phyloP scores from a whole-genome alignment of 768 basidiomycete species.

The Tylopilus plumbeoviolaceoides region DNA sequence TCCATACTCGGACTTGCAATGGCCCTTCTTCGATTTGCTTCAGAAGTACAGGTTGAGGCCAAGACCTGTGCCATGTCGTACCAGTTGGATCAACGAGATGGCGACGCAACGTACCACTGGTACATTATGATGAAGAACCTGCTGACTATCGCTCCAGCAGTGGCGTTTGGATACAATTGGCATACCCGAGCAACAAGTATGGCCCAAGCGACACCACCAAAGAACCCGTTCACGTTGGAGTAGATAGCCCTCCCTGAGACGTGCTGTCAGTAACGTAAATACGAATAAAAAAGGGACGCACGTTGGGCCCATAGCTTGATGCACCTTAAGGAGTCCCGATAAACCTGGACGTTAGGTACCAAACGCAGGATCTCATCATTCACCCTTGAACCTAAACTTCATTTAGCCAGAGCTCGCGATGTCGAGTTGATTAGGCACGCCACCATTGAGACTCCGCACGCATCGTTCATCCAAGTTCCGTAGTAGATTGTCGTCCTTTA shows the following conservation, averaged over 20 bases:
- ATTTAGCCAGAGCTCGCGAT: constrained; percentile 10
- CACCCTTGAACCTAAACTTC: constrained; percentile 75
- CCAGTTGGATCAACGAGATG: background rate
- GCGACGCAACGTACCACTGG: constrained; percentile 70
- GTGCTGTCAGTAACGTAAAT: constrained; percentile 5
- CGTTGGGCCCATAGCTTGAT: constrained; percentile 98
- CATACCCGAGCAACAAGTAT: constrained; percentile 99
- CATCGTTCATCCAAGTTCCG: constrained; percentile 93
- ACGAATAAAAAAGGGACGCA: constrained; percentile 37
- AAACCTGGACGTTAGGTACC: constrained; percentile 91
- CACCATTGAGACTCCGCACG: constrained; percentile 91
- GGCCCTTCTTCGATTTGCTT: constrained; percentile 97
- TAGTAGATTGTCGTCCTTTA: constrained; percentile 88
- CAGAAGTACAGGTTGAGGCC: constrained; percentile 97
- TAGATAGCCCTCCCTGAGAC: constrained; percentile 86
- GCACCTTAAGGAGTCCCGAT: constrained; percentile 90
- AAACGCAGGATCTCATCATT: constrained; percentile 94
- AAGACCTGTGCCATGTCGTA: constrained; percentile 58
- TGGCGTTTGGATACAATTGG: constrained; percentile 94
- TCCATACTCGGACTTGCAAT: constrained; percentile 93
- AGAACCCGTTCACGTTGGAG: constrained; percentile 96
- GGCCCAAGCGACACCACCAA: constrained; percentile 98
- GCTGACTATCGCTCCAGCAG: constrained; percentile 93
- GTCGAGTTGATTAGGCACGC: constrained; percentile 4
- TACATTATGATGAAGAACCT: constrained; percentile 98